phyloP scores from a whole-genome alignment of 176 grass and related monocot species.

The Poa annua region DNA sequence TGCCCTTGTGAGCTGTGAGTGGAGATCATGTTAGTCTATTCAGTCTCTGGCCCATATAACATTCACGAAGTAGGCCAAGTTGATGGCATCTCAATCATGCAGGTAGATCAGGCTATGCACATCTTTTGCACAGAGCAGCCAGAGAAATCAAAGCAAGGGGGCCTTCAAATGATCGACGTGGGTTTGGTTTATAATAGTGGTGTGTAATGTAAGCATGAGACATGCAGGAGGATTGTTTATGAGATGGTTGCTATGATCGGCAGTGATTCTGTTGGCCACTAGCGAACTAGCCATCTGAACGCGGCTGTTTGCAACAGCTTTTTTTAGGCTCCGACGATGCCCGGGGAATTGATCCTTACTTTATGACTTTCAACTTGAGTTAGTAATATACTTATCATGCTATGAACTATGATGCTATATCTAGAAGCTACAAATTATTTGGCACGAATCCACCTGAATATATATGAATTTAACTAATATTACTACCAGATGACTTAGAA shows the following conservation, averaged over 20 bases:
- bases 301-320: conserved; percentile 39
- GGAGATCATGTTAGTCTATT: conserved; percentile 37
- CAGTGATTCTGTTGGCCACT: conserved; percentile 47
- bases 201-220: conserved; percentile 29
- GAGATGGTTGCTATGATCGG: conserved; percentile 35
- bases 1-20: conserved; percentile 29
- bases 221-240: conserved; percentile 29
- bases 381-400: too few relatives aligned
- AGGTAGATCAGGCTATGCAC: not conserved
- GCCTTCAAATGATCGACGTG: not conserved
- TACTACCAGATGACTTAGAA: too few relatives aligned
- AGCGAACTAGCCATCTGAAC: not conserved
- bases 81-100: conserved; percentile 36
- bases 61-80: not conserved
- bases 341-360: conserved; percentile 27
- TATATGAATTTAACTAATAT: not conserved
- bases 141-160: not conserved
- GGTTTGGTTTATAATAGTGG: conserved; percentile 19
- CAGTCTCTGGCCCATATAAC: not conserved
- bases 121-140: conserved; percentile 22
- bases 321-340: not conserved
- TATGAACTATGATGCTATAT: not conserved
- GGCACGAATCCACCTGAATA: too few relatives aligned
- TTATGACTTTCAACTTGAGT: conserved; percentile 13
- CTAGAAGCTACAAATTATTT: not conserved